phyloP scores from a whole-genome alignment of 2,329 filamentous ascomycete species.

The Alternaria brassicae region DNA sequence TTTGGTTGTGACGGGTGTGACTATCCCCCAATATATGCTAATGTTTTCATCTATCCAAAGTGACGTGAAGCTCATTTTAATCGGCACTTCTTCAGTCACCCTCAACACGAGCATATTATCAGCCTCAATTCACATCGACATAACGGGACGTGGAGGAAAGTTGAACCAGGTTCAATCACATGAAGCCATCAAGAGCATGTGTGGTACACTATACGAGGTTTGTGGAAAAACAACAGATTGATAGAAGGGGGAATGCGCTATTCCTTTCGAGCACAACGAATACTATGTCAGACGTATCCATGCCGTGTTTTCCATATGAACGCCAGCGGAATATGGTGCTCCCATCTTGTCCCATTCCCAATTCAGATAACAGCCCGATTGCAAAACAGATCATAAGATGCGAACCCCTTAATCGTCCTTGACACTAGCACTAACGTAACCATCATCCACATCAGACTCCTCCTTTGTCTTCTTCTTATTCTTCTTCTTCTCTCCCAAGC shows the following conservation, averaged over 20 bases:
- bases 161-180: background rate
- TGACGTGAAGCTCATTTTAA: too few species aligned
- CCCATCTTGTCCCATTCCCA: background rate
- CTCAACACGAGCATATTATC: background rate
- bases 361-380: background rate
- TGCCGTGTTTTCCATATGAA: background rate
- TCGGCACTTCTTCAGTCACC: too few species aligned
- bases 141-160: background rate
- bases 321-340: background rate
- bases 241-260: background rate
- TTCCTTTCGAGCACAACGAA: background rate
- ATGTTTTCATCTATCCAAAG: too few species aligned
- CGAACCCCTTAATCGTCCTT: constrained; percentile 28
- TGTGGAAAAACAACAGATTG: background rate
- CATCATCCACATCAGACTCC: constrained; percentile 36
- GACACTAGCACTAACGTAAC: constrained; percentile 39
- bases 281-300: background rate
- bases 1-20: too few species aligned
- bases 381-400: background rate
- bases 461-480: constrained; percentile 12
- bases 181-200: background rate
- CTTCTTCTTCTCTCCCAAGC: constrained; percentile 27
- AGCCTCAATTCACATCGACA: background rate
- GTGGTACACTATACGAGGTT: background rate
- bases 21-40: too few species aligned